phyloP scores from a whole-genome alignment of 768 basidiomycete species.

The Exidia glandulosa region DNA sequence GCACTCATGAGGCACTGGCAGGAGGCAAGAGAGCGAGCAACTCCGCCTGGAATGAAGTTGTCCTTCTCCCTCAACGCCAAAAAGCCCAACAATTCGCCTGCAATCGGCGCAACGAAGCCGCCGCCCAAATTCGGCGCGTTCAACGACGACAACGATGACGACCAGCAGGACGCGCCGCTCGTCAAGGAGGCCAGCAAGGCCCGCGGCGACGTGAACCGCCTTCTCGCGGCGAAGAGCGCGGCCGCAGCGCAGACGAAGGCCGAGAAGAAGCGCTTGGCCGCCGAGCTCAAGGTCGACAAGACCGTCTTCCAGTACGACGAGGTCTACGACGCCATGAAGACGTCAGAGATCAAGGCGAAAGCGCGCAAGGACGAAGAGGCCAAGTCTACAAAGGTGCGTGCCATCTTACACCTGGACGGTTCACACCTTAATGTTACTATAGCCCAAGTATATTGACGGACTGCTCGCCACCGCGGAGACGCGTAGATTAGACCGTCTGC shows the following conservation, averaged over 20 bases:
- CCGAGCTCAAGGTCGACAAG: conserved; percentile 66
- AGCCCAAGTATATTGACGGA: conserved; percentile 90
- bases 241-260: conserved; percentile 43
- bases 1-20: not conserved
- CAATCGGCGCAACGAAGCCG: conserved; percentile 32
- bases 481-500: conserved; percentile 73
- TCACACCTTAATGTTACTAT: conserved; percentile 10
- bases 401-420: not conserved
- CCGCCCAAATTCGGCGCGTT: conserved; percentile 53
- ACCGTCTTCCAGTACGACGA: conserved; percentile 93
- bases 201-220: conserved; percentile 18
- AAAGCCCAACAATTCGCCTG: conserved; percentile 42
- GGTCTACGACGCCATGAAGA: conserved; percentile 93
- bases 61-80: conserved; percentile 66
- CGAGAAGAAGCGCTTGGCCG: conserved; percentile 63
- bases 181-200: conserved; percentile 22
- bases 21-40: not conserved
- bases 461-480: conserved; percentile 77
- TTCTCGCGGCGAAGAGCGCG: conserved; percentile 40
- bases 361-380: conserved; percentile 65
- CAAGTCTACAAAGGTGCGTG: conserved; percentile 64
- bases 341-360: conserved; percentile 65
- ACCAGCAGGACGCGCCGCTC: conserved; percentile 37
- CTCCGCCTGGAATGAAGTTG: conserved; percentile 56
- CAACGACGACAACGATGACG: conserved; percentile 45